Evolutionary conservation across 2,329 filamentous ascomycete genomes (phyloP).

Genomic region (Alternaria solani): DNA sequence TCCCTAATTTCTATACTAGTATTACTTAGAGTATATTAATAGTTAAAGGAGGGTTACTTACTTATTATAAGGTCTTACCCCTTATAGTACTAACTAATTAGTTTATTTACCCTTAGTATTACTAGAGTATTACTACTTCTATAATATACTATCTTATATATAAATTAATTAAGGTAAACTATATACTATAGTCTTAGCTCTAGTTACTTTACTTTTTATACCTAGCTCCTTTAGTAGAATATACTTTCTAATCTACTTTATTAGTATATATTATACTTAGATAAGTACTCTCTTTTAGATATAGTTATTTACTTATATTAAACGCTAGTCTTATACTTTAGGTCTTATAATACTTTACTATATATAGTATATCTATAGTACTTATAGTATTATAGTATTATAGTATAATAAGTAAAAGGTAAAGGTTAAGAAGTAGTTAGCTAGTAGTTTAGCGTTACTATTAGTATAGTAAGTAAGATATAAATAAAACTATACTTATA

Average conservation of each 20-base stretch:
- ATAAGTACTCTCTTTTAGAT: background rate
- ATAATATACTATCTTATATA: background rate
- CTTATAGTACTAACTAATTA: background rate
- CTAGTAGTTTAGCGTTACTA: background rate
- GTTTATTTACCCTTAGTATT: background rate
- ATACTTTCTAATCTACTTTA: background rate
- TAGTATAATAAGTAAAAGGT: background rate
- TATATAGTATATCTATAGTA: background rate
- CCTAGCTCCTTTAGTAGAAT: background rate
- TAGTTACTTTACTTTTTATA: constrained; percentile 1
- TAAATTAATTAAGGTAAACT: too few relatives aligned
- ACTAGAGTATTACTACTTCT: background rate
- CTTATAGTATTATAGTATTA: constrained; percentile 4
- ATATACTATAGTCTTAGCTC: background rate
- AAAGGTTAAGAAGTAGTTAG: background rate
- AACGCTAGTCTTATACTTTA: background rate
- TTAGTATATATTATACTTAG: background rate
- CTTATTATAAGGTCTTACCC: background rate
- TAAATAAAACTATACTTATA: too few relatives aligned
- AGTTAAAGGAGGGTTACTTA: background rate
- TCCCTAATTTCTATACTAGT: background rate
- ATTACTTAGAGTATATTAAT: background rate
- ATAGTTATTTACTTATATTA: background rate
- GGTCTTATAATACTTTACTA: background rate
- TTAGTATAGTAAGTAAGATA: background rate